Conservation (phyloP, 1,284 basidiomycete species). For the Apiotrichum porosum region DNA sequence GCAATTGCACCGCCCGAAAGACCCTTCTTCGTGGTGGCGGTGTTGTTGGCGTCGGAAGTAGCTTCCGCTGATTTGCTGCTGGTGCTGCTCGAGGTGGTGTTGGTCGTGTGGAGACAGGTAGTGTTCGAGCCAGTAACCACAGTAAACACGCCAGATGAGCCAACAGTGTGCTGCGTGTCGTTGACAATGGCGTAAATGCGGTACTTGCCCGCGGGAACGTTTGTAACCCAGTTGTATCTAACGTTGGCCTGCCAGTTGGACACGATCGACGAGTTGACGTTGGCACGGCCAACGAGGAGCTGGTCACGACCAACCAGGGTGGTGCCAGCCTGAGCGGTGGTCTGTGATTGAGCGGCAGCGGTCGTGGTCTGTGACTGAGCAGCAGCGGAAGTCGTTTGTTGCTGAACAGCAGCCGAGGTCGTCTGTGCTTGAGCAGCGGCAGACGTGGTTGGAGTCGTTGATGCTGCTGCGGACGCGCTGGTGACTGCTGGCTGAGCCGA, state of each 20-base stretch:
- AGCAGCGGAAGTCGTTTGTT: not conserved
- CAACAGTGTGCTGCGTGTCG: conserved; percentile 4
- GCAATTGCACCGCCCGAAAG: conserved; percentile 37
- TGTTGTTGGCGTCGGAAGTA: not conserved
- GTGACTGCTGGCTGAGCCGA: no score
- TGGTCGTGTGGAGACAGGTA: conserved; percentile 21
- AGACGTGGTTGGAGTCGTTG: conserved; percentile 9
- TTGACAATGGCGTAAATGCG: conserved; percentile 26
- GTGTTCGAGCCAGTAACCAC: conserved; percentile 27
- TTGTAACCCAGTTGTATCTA: conserved; percentile 19
- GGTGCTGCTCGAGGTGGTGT: conserved; percentile 3
- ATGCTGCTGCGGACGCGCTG: not conserved
- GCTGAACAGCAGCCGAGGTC: not conserved
- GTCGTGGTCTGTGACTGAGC: not conserved
- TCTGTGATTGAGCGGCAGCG: no score
- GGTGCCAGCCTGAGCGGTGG: not conserved
- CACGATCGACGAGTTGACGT: conserved; percentile 25
- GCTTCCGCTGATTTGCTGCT: not conserved
- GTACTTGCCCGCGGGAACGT: conserved; percentile 34
- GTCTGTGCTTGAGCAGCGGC: conserved; percentile 1
- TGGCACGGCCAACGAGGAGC: conserved; percentile 4
- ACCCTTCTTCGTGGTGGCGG: conserved; percentile 6
- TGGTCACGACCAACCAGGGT: not conserved
- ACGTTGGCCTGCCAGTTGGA: conserved; percentile 19
- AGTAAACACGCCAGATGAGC: conserved; percentile 14